Evolutionary conservation across 768 basidiomycete species (phyloP).

Genomic region (Boletellus sp.): DNA sequence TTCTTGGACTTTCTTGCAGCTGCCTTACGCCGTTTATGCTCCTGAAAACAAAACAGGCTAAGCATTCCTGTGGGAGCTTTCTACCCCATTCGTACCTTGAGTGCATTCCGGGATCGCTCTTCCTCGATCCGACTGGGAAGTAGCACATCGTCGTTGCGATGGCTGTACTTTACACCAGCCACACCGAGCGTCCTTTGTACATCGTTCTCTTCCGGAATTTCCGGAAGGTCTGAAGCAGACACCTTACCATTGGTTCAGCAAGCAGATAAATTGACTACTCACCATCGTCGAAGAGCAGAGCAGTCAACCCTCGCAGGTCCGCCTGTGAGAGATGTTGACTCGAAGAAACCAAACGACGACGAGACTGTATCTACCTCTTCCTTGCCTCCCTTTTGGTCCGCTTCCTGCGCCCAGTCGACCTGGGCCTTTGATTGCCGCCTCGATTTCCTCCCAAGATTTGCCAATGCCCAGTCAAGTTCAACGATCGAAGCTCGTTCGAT

Average conservation of each 20-base stretch:
- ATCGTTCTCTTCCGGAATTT: slow-evolving; percentile 41
- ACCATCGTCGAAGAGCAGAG: slow-evolving; percentile 73
- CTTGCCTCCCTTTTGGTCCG: slow-evolving; percentile 44
- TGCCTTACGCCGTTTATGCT: slow-evolving; percentile 25
- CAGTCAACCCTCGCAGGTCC: slow-evolving; percentile 56
- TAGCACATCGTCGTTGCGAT: slow-evolving; percentile 70
- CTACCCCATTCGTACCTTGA: slow-evolving; percentile 38
- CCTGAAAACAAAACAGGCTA: slow-evolving; percentile 12
- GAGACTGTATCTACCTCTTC: slow-evolving; percentile 17
- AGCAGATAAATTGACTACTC: slow-evolving; percentile 8
- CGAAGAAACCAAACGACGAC: background rate
- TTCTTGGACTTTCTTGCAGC: slow-evolving; percentile 22
- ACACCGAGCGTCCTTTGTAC: slow-evolving; percentile 55
- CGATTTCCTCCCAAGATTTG: slow-evolving; percentile 52
- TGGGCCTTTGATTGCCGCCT: slow-evolving; percentile 30
- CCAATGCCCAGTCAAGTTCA: slow-evolving; percentile 79
- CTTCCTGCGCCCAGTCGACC: slow-evolving; percentile 43
- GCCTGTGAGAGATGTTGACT: slow-evolving; percentile 33
- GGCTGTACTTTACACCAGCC: slow-evolving; percentile 68
- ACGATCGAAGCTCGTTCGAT: slow-evolving; percentile 74
- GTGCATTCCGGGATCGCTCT: slow-evolving; percentile 51
- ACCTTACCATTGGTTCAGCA: background rate
- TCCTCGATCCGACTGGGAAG: slow-evolving; percentile 66
- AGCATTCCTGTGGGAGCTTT: background rate
- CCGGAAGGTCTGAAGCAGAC: slow-evolving; percentile 35